Conservation (phyloP, 345 rosid genomes). For the Brassica cretica region DNA sequence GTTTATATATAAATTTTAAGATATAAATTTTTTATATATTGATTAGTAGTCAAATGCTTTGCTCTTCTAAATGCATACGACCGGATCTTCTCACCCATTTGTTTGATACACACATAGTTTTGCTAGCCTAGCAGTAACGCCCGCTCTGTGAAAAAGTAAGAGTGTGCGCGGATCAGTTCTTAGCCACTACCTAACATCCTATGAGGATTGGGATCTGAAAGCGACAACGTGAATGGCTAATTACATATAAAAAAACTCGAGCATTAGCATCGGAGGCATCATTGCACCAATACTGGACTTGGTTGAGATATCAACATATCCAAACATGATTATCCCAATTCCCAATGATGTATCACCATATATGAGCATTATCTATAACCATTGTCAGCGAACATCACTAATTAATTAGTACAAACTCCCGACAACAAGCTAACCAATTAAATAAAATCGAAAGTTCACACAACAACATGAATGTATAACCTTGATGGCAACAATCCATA, state of each 20-base stretch:
- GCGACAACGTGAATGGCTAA: no score
- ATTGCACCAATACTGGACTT: not conserved
- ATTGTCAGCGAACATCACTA: not conserved
- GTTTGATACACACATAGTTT: not conserved
- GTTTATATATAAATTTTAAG: not conserved
- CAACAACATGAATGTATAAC: no score
- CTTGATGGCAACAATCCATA: no score
- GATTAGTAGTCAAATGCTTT: not conserved
- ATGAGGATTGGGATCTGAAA: no score
- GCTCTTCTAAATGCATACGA: not conserved
- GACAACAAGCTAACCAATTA: not conserved
- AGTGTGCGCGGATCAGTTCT: no score
- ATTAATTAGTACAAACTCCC: not conserved
- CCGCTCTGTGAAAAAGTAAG: no score
- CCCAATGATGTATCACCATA: no score
- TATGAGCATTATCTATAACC: not conserved
- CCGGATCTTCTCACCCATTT: not conserved
- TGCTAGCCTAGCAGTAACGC: no score
- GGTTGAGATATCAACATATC: not conserved
- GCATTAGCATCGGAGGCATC: not conserved
- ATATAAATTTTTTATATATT: not conserved
- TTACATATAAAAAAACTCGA: no score
- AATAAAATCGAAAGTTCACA: no score
- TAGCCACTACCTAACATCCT: no score
- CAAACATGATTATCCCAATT: not conserved